phyloP scores from a whole-genome alignment of 2,329 filamentous ascomycete species.

The Macrophomina pseudophaseolina region DNA sequence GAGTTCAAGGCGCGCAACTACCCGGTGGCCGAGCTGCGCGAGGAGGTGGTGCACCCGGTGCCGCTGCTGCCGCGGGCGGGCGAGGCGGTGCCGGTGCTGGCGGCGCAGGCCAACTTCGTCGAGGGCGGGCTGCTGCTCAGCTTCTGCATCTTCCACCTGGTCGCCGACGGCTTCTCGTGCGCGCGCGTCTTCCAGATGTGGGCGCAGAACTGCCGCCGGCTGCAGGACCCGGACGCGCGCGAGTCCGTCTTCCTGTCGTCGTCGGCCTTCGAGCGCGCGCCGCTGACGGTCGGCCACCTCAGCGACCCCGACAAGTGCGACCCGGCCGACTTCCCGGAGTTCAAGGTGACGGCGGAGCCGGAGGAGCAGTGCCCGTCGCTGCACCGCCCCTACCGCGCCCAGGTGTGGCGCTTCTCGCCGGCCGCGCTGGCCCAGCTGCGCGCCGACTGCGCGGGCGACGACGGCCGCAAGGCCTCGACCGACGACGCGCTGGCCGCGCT shows the following conservation, averaged over 20 bases:
- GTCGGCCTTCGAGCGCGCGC: slow-evolving; percentile 16
- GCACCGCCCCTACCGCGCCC: not conserved
- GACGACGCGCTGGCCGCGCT: slow-evolving; percentile 58
- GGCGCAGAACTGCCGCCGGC: slow-evolving; percentile 25
- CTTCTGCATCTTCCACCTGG: slow-evolving; percentile 41
- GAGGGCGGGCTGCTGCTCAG: slow-evolving; percentile 43
- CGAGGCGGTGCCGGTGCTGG: slow-evolving; percentile 35
- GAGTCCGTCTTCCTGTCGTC: slow-evolving; percentile 9
- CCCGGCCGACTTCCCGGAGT: not conserved
- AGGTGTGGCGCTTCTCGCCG: slow-evolving; percentile 35
- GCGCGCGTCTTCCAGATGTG: slow-evolving; percentile 23
- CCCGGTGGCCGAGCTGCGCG: not conserved
- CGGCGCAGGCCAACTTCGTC: slow-evolving; percentile 42
- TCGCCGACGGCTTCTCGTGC: slow-evolving; percentile 36
- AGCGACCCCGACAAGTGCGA: slow-evolving; percentile 13
- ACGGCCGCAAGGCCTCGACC: slow-evolving; percentile 53
- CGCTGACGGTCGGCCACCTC: slow-evolving; percentile 3
- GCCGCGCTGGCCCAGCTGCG: slow-evolving; percentile 36
- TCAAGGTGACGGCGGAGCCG: not conserved
- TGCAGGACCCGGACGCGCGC: not conserved
- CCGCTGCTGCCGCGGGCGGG: not conserved
- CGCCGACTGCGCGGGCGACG: slow-evolving; percentile 50
- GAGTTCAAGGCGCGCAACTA: slow-evolving; percentile 12
- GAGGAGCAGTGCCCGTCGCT: not conserved
- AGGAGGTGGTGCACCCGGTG: not conserved